phyloP scores from a whole-genome alignment of 2,329 filamentous ascomycete species.

The Knufia petricola region DNA sequence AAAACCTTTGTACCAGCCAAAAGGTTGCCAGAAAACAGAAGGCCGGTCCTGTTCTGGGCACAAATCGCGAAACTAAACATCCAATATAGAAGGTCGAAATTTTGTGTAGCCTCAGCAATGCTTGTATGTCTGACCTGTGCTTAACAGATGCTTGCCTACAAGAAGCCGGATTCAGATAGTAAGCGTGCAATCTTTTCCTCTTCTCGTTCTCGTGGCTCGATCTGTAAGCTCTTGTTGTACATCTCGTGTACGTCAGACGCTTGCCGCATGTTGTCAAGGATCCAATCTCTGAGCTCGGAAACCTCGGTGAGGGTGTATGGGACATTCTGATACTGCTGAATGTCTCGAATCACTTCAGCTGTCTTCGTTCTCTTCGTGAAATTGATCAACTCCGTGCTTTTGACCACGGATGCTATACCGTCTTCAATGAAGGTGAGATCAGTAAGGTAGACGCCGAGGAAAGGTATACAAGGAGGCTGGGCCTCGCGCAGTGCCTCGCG shows the following conservation, averaged over 20 bases:
- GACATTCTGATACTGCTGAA: conserved; percentile 96
- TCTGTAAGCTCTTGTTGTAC: conserved; percentile 91
- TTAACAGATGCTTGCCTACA: conserved; percentile 25
- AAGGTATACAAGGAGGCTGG: conserved; percentile 94
- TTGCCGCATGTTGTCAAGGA: conserved; percentile 88
- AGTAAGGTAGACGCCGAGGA: conserved; percentile 95
- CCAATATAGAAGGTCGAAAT: conserved; percentile 8
- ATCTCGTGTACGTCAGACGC: conserved; percentile 97
- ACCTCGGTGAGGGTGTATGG: conserved; percentile 89
- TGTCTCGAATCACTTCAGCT: conserved; percentile 94
- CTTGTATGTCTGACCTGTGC: neutral
- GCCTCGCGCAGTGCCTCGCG: conserved; percentile 84
- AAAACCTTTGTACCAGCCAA: conserved; percentile 9
- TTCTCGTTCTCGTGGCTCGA: conserved; percentile 91
- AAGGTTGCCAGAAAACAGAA: conserved; percentile 8
- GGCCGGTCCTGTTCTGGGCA: conserved; percentile 6
- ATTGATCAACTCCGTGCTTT: conserved; percentile 94
- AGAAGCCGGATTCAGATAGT: conserved; percentile 40
- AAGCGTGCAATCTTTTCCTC: conserved; percentile 96
- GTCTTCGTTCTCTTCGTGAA: conserved; percentile 98
- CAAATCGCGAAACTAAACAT: conserved; percentile 6
- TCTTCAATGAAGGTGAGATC: conserved; percentile 98
- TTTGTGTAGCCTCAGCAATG: conserved; percentile 9
- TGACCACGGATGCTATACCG: conserved; percentile 90
- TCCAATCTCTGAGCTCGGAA: conserved; percentile 89